A percentile compares a stretch with the other conserved stretches of the same genome.
Conservation (phyloP, 2,329 filamentous ascomycete genomes). For the Sarocladiaceae sp. region DNA sequence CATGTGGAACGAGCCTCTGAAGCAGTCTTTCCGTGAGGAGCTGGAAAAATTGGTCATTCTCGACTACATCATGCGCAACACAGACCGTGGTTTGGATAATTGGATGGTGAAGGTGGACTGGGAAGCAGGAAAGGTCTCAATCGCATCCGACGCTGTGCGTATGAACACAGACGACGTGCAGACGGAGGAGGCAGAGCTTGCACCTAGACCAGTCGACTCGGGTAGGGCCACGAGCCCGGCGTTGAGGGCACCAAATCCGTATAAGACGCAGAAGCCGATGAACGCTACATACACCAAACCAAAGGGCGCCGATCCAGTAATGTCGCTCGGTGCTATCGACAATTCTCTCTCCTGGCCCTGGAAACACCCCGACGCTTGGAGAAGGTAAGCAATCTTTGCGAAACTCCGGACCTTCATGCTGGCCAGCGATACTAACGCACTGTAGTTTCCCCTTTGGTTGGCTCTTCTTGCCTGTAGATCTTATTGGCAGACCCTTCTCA, state of each 20-base stretch:
- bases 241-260: slow-evolving; percentile 55
- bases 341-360: slow-evolving; percentile 98
- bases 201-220: slow-evolving; percentile 28
- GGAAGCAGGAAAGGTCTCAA: slow-evolving; percentile 75
- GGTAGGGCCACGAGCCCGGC: slow-evolving; percentile 19
- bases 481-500: slow-evolving; percentile 95
- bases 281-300: slow-evolving; percentile 55
- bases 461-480: slow-evolving; percentile 93
- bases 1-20: slow-evolving; percentile 81
- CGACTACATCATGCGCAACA: slow-evolving; percentile 99
- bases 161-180: slow-evolving; percentile 56
- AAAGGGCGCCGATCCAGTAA: slow-evolving; percentile 48
- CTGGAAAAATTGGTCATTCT: slow-evolving; percentile 95
- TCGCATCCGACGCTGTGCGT: slow-evolving; percentile 74
- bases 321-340: slow-evolving; percentile 89
- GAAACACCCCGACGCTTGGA: slow-evolving; percentile 93
- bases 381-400: slow-evolving; percentile 37
- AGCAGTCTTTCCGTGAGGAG: slow-evolving; percentile 91
- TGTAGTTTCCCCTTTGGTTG: slow-evolving; percentile 97
- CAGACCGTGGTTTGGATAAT: slow-evolving; percentile 92
- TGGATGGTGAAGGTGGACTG: slow-evolving; percentile 99
- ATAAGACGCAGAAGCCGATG: slow-evolving; percentile 81
- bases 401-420: too few species aligned
- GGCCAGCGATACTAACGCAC: slow-evolving; percentile 19
- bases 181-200: slow-evolving; percentile 22